Percentiles rank a stretch among this genome's conserved stretches.
Conservation (phyloP, 371 early-diverging fungal species). For the Zychaea mexicana region DNA sequence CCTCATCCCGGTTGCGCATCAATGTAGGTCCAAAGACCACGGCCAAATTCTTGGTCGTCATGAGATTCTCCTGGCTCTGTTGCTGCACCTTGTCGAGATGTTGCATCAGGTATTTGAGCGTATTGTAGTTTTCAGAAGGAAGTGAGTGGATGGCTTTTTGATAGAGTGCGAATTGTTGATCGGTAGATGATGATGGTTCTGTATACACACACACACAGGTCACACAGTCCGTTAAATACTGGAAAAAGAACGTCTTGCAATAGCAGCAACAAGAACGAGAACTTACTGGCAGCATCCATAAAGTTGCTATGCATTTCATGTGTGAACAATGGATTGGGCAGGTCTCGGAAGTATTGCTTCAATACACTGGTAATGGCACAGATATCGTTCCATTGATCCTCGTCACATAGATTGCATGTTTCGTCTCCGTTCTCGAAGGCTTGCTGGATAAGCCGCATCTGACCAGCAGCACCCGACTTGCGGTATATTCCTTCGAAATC, state of each 20-base stretch:
- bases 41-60: conserved; percentile 87
- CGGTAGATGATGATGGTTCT: background rate
- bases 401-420: conserved; percentile 52
- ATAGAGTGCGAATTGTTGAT: conserved; percentile 32
- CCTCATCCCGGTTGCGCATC: conserved; percentile 69
- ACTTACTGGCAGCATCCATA: conserved; percentile 66
- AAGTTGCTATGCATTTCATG: conserved; percentile 77
- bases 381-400: conserved; percentile 61
- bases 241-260: background rate
- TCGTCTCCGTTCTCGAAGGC: conserved; percentile 50
- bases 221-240: background rate
- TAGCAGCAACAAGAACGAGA: background rate
- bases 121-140: conserved; percentile 45
- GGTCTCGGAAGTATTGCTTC: conserved; percentile 92
- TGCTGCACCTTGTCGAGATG: conserved; percentile 50
- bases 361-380: conserved; percentile 88
- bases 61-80: conserved; percentile 69
- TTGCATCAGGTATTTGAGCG: conserved; percentile 30
- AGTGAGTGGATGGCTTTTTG: conserved; percentile 32
- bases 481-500: conserved; percentile 91
- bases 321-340: conserved; percentile 92
- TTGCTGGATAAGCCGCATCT: conserved; percentile 68
- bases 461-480: conserved; percentile 86
- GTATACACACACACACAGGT: conserved; percentile 25
- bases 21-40: conserved; percentile 95